A percentile compares a stretch with the other conserved stretches of the same genome.
These are phyloP conservation scores for Colletotrichum tropicicola DNA, from an alignment of 2,329 filamentous ascomycete species.

Conservation along the genomic window DNA sequence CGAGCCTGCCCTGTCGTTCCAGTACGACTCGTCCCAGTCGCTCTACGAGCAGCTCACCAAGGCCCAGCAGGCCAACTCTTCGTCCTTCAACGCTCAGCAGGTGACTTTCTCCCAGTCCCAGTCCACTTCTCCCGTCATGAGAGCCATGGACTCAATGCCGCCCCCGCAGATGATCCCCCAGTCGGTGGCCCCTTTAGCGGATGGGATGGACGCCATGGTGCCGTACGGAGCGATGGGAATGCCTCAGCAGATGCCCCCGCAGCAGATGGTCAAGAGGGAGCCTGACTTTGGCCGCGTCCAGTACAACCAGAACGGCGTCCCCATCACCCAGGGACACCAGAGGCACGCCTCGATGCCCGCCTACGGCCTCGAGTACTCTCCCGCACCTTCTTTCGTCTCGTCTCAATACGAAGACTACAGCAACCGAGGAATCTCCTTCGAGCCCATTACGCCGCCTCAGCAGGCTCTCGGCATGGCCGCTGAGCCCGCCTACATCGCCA, in stretches of 20 bases:
- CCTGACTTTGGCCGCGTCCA: conserved; percentile 83
- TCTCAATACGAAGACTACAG: conserved; percentile 99
- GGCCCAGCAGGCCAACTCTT: conserved; percentile 98
- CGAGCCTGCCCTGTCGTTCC: conserved; percentile 96
- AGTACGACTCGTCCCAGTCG: conserved; percentile 99
- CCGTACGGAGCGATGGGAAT: conserved; percentile 71
- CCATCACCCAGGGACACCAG: conserved; percentile 84
- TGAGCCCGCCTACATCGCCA: conserved; percentile 96
- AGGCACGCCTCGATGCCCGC: conserved; percentile 98
- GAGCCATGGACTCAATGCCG: conserved; percentile 93
- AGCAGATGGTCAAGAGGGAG: conserved; percentile 87
- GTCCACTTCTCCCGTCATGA: conserved; percentile 87
- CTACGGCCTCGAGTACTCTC: conserved; percentile 94
- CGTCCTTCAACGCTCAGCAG: conserved; percentile 88
- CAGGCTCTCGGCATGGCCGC: conserved; percentile 82
- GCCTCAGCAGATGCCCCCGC: conserved; percentile 30
- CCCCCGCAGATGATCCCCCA: conserved; percentile 82
- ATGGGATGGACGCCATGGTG: conserved; percentile 78
- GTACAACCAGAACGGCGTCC: conserved; percentile 92
- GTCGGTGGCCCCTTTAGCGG: conserved; percentile 64
- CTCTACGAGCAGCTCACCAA: conserved; percentile 99
- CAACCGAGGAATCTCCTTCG: conserved; percentile 93
- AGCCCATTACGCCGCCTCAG: conserved; percentile 95
- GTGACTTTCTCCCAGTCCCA: conserved; percentile 77
- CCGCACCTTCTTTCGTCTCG: conserved; percentile 97